phyloP scores from a whole-genome alignment of 768 basidiomycete genomes.

The Tephrocybe sp. region DNA sequence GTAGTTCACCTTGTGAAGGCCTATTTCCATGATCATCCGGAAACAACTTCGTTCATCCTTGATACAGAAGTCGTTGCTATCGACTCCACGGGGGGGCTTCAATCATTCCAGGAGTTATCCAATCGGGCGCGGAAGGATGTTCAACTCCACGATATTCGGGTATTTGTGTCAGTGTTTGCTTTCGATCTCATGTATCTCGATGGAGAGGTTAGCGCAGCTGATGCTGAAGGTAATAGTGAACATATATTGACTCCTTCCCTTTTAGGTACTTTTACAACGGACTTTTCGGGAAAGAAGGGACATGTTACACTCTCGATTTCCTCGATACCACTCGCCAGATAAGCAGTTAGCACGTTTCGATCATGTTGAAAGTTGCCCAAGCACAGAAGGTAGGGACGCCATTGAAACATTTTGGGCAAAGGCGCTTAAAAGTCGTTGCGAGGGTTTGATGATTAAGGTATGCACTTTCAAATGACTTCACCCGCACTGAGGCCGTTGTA shows the following conservation, averaged over 20 bases:
- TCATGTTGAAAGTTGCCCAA: conserved; percentile 75
- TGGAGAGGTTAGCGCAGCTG: conserved; percentile 54
- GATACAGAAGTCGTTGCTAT: conserved; percentile 90
- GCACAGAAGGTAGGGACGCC: conserved; percentile 55
- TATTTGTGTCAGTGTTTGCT: conserved; percentile 80
- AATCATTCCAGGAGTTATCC: conserved; percentile 85
- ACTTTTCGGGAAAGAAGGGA: conserved; percentile 72
- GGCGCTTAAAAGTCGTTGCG: conserved; percentile 75
- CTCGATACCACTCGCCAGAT: conserved; percentile 45
- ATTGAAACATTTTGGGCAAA: conserved; percentile 77
- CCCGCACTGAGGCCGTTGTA: not conserved
- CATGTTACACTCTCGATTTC: conserved; percentile 64
- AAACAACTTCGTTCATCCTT: conserved; percentile 66
- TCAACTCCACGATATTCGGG: conserved; percentile 66
- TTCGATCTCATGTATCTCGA: conserved; percentile 92
- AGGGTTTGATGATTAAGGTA: conserved; percentile 95
- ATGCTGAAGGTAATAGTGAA: conserved; percentile 4
- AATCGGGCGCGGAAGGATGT: conserved; percentile 86
- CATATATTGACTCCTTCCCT: conserved; percentile 4
- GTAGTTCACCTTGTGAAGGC: conserved; percentile 56
- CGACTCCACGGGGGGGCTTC: conserved; percentile 61
- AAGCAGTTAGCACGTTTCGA: conserved; percentile 56
- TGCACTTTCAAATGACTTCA: conserved; percentile 10
- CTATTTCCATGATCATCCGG: conserved; percentile 44
- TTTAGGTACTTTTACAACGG: conserved; percentile 63